These are phyloP conservation scores for Ophiocordyceps camponoti-leonardi DNA, from an alignment of 2,329 filamentous ascomycete species.

Conservation along the genomic window DNA sequence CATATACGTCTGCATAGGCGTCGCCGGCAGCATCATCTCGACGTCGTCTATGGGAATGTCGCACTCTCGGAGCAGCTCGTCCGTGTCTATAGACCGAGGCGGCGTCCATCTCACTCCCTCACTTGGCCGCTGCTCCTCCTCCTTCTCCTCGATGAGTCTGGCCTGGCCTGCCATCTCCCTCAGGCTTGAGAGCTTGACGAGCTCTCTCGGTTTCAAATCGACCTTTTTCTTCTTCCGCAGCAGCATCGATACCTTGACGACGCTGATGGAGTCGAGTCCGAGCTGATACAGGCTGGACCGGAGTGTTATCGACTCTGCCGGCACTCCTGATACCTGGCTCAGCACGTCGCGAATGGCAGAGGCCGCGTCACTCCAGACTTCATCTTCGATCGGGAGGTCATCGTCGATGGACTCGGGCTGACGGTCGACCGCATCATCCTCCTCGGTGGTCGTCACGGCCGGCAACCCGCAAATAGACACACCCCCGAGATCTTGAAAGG, in stretches of 20 bases:
- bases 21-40: conserved; percentile 46
- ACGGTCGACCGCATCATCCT: neutral
- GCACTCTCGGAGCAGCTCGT: conserved; percentile 17
- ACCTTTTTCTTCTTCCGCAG: conserved; percentile 44
- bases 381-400: neutral
- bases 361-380: conserved; percentile 18
- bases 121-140: neutral
- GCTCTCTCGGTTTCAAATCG: conserved; percentile 48
- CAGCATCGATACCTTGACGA: conserved; percentile 64
- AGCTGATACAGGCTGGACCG: conserved; percentile 61
- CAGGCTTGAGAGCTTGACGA: conserved; percentile 51
- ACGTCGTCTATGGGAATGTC: conserved; percentile 27
- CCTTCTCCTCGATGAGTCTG: neutral
- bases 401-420: neutral
- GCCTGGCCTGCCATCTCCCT: conserved; percentile 36
- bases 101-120: conserved; percentile 7
- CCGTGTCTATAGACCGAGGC: conserved; percentile 20
- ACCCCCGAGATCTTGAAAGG: conserved; percentile 24
- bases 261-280: conserved; percentile 80
- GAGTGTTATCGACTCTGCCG: conserved; percentile 37
- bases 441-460: conserved; percentile 3
- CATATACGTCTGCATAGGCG: conserved; percentile 69
- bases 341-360: conserved; percentile 28
- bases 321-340: conserved; percentile 41
- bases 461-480: conserved; percentile 52